Evolutionary conservation across 192 early-diverging fungal species (phyloP).

Genomic region (Umbelopsis isabellina): DNA sequence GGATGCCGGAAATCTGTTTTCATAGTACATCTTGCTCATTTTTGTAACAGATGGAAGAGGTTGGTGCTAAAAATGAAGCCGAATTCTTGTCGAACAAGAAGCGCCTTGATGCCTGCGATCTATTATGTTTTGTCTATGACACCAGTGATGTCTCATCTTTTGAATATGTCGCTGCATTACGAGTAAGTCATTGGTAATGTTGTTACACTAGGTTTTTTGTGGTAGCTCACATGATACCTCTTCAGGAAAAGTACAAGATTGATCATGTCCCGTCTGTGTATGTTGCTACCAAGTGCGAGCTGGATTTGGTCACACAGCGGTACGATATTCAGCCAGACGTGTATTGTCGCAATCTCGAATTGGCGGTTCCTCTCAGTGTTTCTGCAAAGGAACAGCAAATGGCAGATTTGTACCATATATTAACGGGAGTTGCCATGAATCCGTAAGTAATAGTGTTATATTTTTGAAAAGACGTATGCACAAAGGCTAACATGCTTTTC

Average conservation of each 20-base stretch:
- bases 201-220: background rate
- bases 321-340: conserved; percentile 89
- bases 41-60: conserved; percentile 81
- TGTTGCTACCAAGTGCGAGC: conserved; percentile 95
- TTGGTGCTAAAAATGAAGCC: conserved; percentile 81
- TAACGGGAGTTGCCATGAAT: conserved; percentile 85
- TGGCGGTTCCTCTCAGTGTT: conserved; percentile 89
- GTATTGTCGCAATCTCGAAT: conserved; percentile 86
- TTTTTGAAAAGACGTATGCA: background rate
- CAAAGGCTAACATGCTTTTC: background rate
- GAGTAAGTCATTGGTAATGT: conserved; percentile 52
- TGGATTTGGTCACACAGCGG: conserved; percentile 77
- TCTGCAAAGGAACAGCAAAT: conserved; percentile 84
- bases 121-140: conserved; percentile 95
- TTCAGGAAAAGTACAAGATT: conserved; percentile 79
- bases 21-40: background rate
- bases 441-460: conserved; percentile 53
- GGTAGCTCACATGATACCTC: background rate
- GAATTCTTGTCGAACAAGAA: conserved; percentile 91
- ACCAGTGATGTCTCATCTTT: conserved; percentile 94
- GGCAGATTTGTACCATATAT: conserved; percentile 86
- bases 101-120: conserved; percentile 86
- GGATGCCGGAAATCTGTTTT: no score
- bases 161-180: conserved; percentile 81
- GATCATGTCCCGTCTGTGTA: conserved; percentile 87